Evolutionary conservation across 495 filamentous ascomycete species (phyloP).

Genomic region (Hypoxylon trugodes): DNA sequence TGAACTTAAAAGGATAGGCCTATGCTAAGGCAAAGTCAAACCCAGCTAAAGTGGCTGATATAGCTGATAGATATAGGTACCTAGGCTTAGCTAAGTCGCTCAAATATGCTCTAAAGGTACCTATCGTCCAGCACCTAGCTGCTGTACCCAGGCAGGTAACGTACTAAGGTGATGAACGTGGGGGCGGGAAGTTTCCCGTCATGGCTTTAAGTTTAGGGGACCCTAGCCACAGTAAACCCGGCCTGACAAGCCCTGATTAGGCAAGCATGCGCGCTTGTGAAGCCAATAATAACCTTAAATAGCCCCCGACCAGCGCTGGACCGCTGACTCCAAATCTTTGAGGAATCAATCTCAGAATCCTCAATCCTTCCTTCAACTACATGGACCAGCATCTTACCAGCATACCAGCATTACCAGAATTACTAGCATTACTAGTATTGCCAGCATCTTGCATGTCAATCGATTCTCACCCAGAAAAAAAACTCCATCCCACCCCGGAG

Average conservation of each 20-base stretch:
- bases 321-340: slow-evolving; percentile 20
- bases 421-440: too few relatives aligned
- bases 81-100: too few relatives aligned
- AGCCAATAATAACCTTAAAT: slow-evolving; percentile 37
- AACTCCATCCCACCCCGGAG: neutral
- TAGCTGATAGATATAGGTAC: slow-evolving; percentile 13
- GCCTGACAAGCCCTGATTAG: slow-evolving; percentile 24
- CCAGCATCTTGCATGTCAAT: slow-evolving; percentile 6
- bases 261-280: slow-evolving; percentile 28
- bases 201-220: slow-evolving; percentile 23
- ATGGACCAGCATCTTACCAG: neutral
- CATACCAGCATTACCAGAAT: too few relatives aligned
- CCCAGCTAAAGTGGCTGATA: too few relatives aligned
- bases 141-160: too few relatives aligned
- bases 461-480: slow-evolving; percentile 15
- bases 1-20: slow-evolving; percentile 1
- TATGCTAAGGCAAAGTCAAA: too few relatives aligned
- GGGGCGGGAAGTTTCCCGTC: slow-evolving; percentile 33
- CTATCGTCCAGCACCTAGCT: too few relatives aligned
- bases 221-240: too few relatives aligned
- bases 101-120: too few relatives aligned
- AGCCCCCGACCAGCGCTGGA: too few relatives aligned
- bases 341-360: slow-evolving; percentile 33
- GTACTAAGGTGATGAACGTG: too few relatives aligned
- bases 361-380: slow-evolving; percentile 19